phyloP scores from a whole-genome alignment of 2,329 filamentous ascomycete genomes.

The Arthroderma sp. region DNA sequence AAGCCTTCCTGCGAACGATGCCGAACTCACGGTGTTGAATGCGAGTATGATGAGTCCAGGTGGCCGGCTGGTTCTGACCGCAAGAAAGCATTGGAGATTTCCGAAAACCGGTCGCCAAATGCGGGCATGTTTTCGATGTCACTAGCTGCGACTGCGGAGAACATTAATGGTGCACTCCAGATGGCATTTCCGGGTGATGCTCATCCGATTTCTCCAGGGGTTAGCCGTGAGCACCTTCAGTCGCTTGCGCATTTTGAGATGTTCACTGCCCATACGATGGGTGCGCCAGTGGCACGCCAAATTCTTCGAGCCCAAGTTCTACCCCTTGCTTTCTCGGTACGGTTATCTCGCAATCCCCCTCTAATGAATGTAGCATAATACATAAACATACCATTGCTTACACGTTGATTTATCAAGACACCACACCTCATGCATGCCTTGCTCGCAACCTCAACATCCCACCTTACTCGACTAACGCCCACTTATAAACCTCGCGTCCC shows the following conservation, averaged over 20 bases:
- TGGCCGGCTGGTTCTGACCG: not conserved
- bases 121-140: slow-evolving; percentile 1
- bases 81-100: too few relatives aligned
- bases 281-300: slow-evolving; percentile 5
- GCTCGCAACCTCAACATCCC: slow-evolving; percentile 18
- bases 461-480: slow-evolving; percentile 19
- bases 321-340: slow-evolving; percentile 20
- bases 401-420: slow-evolving; percentile 12
- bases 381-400: not conserved
- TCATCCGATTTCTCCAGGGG: not conserved
- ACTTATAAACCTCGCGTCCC: slow-evolving; percentile 14
- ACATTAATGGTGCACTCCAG: slow-evolving; percentile 16
- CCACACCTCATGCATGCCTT: slow-evolving; percentile 27
- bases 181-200: slow-evolving; percentile 1
- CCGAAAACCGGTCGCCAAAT: too few relatives aligned
- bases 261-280: slow-evolving; percentile 9
- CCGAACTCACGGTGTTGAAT: slow-evolving; percentile 18
- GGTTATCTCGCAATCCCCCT: not conserved
- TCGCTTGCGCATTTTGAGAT: slow-evolving; percentile 16
- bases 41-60: slow-evolving; percentile 14
- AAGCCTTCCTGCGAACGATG: slow-evolving; percentile 22
- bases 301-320: slow-evolving; percentile 17
- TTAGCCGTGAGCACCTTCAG: slow-evolving; percentile 15
- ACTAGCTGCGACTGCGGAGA: slow-evolving; percentile 5
- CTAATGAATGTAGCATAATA: not conserved